Evolutionary conservation across 2,329 filamentous ascomycete species (phyloP), one percentile per base, ranked within the genome.

Genomic region (Colletotrichum sp.): DNA sequence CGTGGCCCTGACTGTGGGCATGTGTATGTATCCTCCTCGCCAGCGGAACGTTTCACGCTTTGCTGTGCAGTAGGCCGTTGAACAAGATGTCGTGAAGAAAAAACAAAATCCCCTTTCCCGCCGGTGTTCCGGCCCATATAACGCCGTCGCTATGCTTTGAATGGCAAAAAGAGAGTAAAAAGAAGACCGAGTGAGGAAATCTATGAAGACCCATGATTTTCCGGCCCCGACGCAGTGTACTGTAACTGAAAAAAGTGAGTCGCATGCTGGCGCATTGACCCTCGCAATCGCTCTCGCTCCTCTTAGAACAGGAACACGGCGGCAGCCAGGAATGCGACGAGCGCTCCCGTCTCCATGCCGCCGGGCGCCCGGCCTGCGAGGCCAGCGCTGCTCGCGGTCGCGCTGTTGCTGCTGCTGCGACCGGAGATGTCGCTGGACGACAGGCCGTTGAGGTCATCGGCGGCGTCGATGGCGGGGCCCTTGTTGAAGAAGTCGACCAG

Each of bases 401-500:
- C 69, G 69, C 71, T 79, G 36, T 80, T 79, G 64, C 76, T 77
- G 19, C 57, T 79, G 39, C 79, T 79, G 16, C 87, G 83, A 11
- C 87, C 87, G 4, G 80, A 82, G 15, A 85, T 79, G 49, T 82
- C 80, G 8, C 81, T 85, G 5, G 57, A 67, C 32, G 73, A 72
- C 71, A 92, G 84, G 11, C 86, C 87, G 82, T 96, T 96, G 80
- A 95, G 83, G 62, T 80, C 84, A 84, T 97, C 95, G 3, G 94
- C 93, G 1, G 93, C 92, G 8, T 88, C 87, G 71, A 97, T 91
- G 36, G 94, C 91, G 0, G 93, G 92, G 0, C 93, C 95, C 75
- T 92, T 88, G 82, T 95, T 93, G 83, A 93, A 96, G 83, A 95
- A 96, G 84, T 98, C 95, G 2, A 96, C 94, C 12, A 97, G 88